phyloP scores from a whole-genome alignment of 108 stramenopile species.

The Cyclostephanos invisitatus region DNA sequence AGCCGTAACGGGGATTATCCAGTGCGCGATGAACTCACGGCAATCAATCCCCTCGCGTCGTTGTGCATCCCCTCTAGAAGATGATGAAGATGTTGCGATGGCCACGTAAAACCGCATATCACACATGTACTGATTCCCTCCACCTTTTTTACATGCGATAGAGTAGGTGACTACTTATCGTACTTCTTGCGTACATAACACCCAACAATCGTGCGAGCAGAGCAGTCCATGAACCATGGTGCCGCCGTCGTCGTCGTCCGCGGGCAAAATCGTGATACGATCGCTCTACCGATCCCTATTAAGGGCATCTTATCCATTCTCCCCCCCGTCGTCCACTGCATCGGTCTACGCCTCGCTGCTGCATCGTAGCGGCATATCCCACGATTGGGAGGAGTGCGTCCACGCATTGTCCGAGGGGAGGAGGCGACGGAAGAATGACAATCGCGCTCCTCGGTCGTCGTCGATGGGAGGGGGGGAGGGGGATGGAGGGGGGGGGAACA shows the following conservation, averaged over 20 bases:
- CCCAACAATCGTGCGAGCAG: too few relatives aligned
- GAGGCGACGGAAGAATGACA: too few relatives aligned
- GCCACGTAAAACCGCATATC: too few relatives aligned
- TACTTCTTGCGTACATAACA: too few relatives aligned
- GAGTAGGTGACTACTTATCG: too few relatives aligned
- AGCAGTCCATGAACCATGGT: not conserved
- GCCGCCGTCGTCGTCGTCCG: conserved; percentile 6
- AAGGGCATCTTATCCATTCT: conserved; percentile 62
- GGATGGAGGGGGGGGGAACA: not conserved
- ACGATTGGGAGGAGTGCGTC: conserved; percentile 57
- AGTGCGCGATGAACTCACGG: too few relatives aligned
- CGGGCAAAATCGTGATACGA: conserved; percentile 18
- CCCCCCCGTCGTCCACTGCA: conserved; percentile 51
- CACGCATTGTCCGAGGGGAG: conserved; percentile 7
- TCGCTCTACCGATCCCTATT: conserved; percentile 76
- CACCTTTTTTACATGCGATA: too few relatives aligned
- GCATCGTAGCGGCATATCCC: conserved; percentile 63
- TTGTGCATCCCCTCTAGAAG: too few relatives aligned
- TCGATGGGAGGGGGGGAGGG: not conserved
- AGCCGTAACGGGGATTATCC: too few relatives aligned
- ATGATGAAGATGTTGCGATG: too few relatives aligned
- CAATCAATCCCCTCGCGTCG: too few relatives aligned
- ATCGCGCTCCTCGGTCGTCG: not conserved
- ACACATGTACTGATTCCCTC: too few relatives aligned
- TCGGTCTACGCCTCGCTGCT: conserved; percentile 54